Percentiles rank a stretch among this genome's conserved stretches.
phyloP scores from a whole-genome alignment of 1,139 yeast genomes.

The Tardiomyces blankii region DNA sequence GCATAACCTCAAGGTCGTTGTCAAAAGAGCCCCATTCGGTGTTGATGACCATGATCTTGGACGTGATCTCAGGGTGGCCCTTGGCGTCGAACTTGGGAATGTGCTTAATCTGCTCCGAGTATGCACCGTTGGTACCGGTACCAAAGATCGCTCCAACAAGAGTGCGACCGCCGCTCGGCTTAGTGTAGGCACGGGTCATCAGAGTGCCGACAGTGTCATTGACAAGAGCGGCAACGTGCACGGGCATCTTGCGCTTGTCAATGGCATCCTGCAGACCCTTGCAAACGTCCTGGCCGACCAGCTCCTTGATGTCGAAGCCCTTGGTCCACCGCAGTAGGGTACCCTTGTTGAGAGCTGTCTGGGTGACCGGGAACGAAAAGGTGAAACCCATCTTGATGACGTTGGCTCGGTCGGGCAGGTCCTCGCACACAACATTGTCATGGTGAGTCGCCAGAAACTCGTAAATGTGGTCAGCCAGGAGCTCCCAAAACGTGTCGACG shows the following conservation, averaged over 20 bases:
- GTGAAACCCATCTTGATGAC: constrained; percentile 76
- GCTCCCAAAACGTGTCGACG: constrained; percentile 49
- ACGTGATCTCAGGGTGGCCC: constrained; percentile 33
- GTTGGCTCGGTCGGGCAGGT: constrained; percentile 11
- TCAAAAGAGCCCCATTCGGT: constrained; percentile 98
- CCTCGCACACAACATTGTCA: constrained; percentile 10
- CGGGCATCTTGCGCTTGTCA: constrained; percentile 47
- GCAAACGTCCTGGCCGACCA: constrained; percentile 76
- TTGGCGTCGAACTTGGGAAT: constrained; percentile 53
- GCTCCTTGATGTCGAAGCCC: constrained; percentile 78
- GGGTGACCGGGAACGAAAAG: constrained; percentile 84
- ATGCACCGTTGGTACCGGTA: constrained; percentile 95
- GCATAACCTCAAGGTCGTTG: constrained; percentile 59
- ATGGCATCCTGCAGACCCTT: constrained; percentile 57
- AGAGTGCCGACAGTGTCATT: constrained; percentile 94
- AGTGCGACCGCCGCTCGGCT: constrained; percentile 40
- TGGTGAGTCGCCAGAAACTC: constrained; percentile 58
- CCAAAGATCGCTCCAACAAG: constrained; percentile 86
- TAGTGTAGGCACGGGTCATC: constrained; percentile 72
- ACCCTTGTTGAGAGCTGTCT: constrained; percentile 68
- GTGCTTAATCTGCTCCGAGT: constrained; percentile 59
- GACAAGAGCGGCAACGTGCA: constrained; percentile 76
- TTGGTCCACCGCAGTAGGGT: constrained; percentile 88
- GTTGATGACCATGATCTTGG: constrained; percentile 74
- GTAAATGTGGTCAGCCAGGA: constrained; percentile 58